Evolutionary conservation across 306 rosid species (phyloP), one percentile per base, ranked within the genome.

Genomic region (Quercus ilex): DNA sequence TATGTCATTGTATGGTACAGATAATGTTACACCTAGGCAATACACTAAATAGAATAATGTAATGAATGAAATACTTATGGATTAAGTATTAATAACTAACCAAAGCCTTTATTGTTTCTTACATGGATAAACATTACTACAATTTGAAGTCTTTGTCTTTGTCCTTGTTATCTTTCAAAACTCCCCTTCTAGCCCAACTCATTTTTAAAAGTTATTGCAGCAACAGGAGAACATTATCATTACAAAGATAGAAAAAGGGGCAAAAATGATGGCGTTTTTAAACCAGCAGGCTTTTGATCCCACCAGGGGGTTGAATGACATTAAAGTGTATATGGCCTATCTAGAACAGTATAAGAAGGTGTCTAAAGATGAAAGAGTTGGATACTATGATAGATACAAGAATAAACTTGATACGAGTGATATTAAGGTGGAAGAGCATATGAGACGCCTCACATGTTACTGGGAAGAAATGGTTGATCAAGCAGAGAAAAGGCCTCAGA

Each of bases 351-450:
- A 92, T 84, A 92, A 89, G 81, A 86, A 77, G 64, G 4, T 5
- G 0, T 73, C 81, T 1, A 86, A 89, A 49, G 58, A 3, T 0
- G 0, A 1, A 0, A 9, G 30, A 0, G 17, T 30, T 43, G 97
- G 92, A 25, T 92, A 92, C 83, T 89, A 92, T 52, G 98, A 92
- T 78, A 55, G 77, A 55, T 90, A 77, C 90, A 92, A 83, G 79
- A 83, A 38, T 0, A 38, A 0, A 0, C 6, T 3, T 0, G 4
- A 38, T 8, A 3, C 1, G 4, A 0, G 25, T 2, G 94, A 92
- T 77, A 51, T 56, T 0, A 41, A 75, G 12, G 86, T 55, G 10
- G 19, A 46, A 2, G n/a, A 0, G 71, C 80, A 0, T 33, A 75
- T 67, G n/a, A 89, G 28, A 78, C 43, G 3, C 6, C 91, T 94